A percentile compares a stretch with the other conserved stretches of the same genome.
These are phyloP conservation scores for Sequoiadendron giganteum DNA, from an alignment of 75 land plant genomes.

Conservation along the genomic window DNA sequence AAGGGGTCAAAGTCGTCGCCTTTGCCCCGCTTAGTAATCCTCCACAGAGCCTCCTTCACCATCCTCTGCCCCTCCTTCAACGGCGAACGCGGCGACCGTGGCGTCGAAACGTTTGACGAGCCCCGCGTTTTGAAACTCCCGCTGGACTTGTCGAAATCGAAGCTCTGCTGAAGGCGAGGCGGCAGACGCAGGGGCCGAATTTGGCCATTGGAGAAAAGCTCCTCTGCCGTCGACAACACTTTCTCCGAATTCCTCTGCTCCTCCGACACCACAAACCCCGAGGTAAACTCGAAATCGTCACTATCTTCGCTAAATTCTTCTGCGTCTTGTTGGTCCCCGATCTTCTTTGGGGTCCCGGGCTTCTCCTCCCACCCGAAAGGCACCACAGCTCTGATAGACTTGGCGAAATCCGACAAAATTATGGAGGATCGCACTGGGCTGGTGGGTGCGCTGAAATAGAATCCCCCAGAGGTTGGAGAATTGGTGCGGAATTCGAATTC, in stretches of 20 bases:
- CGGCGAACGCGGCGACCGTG: not conserved
- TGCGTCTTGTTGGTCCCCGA: not conserved
- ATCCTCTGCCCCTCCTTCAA: not conserved
- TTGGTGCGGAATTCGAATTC: slow-evolving; percentile 25
- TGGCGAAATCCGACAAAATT: slow-evolving; percentile 13
- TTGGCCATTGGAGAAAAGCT: slow-evolving; percentile 55
- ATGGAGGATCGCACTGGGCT: slow-evolving; percentile 37
- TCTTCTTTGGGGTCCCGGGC: slow-evolving; percentile 51
- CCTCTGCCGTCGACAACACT: slow-evolving; percentile 39
- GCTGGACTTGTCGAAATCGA: not conserved
- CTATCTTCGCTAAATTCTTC: slow-evolving; percentile 3
- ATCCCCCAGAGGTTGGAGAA: slow-evolving; percentile 29
- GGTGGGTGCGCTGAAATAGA: slow-evolving; percentile 57
- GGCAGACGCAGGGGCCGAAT: slow-evolving; percentile 51
- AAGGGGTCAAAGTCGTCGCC: slow-evolving; percentile 18
- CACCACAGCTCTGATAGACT: slow-evolving; percentile 23
- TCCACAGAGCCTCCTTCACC: not conserved
- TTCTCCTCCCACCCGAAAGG: slow-evolving; percentile 78
- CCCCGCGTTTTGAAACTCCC: not conserved
- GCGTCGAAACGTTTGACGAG: not conserved
- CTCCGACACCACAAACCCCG: slow-evolving; percentile 20
- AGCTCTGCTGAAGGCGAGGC: slow-evolving; percentile 14
- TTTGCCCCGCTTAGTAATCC: not conserved
- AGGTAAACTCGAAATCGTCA: slow-evolving; percentile 56
- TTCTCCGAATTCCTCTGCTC: not conserved